Conservation (phyloP, 805 yeast genomes). For the Komagataella pastoris region DNA sequence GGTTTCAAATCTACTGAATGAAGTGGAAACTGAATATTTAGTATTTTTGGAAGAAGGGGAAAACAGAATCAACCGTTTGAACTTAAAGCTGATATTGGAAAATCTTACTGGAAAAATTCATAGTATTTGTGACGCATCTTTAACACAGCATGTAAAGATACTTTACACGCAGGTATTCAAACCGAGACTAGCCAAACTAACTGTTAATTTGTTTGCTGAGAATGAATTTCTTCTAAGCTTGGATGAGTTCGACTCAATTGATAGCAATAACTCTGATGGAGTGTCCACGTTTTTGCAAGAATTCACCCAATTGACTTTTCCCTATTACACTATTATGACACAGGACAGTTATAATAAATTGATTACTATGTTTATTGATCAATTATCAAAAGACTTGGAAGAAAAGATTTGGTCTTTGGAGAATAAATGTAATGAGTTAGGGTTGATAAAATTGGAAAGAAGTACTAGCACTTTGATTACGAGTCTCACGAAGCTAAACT, state of each 20-base stretch:
- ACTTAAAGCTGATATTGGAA: background rate
- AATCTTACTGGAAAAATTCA: background rate
- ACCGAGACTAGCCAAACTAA: slow-evolving; percentile 18
- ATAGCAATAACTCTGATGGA: slow-evolving; percentile 11
- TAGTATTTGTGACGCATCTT: slow-evolving; percentile 6
- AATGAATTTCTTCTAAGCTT: slow-evolving; percentile 20
- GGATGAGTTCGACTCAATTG: slow-evolving; percentile 3
- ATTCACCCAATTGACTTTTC: slow-evolving; percentile 55
- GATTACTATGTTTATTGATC: slow-evolving; percentile 32
- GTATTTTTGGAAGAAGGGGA: slow-evolving; percentile 19
- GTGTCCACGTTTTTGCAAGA: slow-evolving; percentile 37
- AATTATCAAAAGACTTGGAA: slow-evolving; percentile 47
- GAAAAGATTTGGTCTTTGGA: slow-evolving; percentile 53
- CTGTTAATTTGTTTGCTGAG: slow-evolving; percentile 23
- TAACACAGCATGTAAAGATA: slow-evolving; percentile 25
- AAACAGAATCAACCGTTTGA: background rate
- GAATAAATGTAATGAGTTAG: slow-evolving; percentile 65
- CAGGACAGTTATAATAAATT: slow-evolving; percentile 35
- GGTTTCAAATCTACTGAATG: slow-evolving; percentile 23
- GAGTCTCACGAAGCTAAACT: slow-evolving; percentile 59
- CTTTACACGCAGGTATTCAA: slow-evolving; percentile 24
- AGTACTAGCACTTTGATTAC: slow-evolving; percentile 66
- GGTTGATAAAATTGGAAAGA: slow-evolving; percentile 72
- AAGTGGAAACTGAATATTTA: slow-evolving; percentile 13
- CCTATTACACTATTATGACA: slow-evolving; percentile 31